Percentiles rank a stretch among this genome's conserved stretches.
Conservation (phyloP, 2,329 filamentous ascomycete genomes). For the Colletotrichum siamense region DNA sequence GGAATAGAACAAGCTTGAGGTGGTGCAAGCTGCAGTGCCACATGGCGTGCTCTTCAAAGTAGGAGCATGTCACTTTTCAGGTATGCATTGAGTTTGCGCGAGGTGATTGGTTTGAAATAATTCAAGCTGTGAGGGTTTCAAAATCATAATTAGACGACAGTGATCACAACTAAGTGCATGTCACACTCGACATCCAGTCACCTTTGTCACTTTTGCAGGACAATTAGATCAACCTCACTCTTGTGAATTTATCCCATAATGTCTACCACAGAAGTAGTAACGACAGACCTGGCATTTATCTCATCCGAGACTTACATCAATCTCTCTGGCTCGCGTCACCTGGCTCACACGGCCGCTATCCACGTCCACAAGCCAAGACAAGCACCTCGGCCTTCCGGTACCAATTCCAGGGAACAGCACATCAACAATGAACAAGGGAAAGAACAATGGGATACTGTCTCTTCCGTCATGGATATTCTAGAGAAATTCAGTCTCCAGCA, state of each 20-base stretch:
- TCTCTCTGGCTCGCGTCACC: not conserved
- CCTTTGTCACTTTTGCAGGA: not conserved
- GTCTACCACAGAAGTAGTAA: not conserved
- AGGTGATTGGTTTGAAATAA: not conserved
- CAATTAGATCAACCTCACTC: not conserved
- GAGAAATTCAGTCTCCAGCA: not conserved
- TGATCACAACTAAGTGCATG: not conserved
- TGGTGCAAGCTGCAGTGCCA: not conserved
- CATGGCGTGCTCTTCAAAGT: not conserved
- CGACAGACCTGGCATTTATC: not conserved
- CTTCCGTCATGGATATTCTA: not conserved
- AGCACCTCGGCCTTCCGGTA: not conserved
- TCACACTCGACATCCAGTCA: not conserved
- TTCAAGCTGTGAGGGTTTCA: not conserved
- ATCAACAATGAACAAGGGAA: not conserved
- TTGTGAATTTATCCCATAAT: not conserved
- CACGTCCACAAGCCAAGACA: not conserved
- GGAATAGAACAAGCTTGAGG: not conserved
- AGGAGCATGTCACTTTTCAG: not conserved
- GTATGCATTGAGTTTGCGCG: not conserved
- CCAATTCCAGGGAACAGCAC: not conserved
- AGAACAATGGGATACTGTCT: fast-evolving
- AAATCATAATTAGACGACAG: not conserved
- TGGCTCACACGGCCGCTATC: not conserved
- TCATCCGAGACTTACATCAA: not conserved